Conservation (phyloP, 106 monocot species). For the Dactylorhiza incarnata region DNA sequence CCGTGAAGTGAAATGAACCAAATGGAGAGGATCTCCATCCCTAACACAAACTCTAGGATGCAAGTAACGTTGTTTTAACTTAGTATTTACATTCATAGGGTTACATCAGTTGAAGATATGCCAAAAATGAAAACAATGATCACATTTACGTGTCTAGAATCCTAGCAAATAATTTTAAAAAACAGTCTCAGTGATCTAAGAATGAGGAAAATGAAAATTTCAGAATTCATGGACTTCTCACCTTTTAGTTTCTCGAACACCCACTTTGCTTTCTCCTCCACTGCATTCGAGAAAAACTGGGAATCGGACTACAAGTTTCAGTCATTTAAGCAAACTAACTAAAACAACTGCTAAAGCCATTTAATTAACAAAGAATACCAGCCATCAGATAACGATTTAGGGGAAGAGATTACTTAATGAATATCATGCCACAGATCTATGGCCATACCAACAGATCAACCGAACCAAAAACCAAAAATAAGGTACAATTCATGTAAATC, state of each 20-base stretch:
- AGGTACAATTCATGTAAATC: background rate
- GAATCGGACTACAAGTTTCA: slow-evolving; percentile 10
- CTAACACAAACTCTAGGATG: too few relatives aligned
- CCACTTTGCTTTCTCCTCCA: slow-evolving; percentile 98
- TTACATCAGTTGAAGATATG: background rate
- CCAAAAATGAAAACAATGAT: background rate
- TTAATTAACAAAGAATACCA: background rate
- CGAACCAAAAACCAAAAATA: background rate
- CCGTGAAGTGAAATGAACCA: too few relatives aligned
- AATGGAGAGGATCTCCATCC: too few relatives aligned
- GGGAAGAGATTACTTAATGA: background rate
- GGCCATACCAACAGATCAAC: background rate
- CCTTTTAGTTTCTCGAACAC: slow-evolving; percentile 96
- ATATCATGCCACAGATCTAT: background rate
- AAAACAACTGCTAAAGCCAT: background rate
- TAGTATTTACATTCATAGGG: background rate
- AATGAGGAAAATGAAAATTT: background rate
- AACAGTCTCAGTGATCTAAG: background rate
- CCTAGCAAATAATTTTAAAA: too few relatives aligned
- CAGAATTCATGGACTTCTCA: slow-evolving; percentile 12
- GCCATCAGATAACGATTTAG: background rate
- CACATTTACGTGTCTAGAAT: background rate
- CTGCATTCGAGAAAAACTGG: slow-evolving; percentile 80
- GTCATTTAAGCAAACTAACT: background rate
- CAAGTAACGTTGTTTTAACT: too few relatives aligned